These are phyloP conservation scores for Lumnitzera littorea DNA, from an alignment of 345 rosid species.

Conservation along the genomic window DNA sequence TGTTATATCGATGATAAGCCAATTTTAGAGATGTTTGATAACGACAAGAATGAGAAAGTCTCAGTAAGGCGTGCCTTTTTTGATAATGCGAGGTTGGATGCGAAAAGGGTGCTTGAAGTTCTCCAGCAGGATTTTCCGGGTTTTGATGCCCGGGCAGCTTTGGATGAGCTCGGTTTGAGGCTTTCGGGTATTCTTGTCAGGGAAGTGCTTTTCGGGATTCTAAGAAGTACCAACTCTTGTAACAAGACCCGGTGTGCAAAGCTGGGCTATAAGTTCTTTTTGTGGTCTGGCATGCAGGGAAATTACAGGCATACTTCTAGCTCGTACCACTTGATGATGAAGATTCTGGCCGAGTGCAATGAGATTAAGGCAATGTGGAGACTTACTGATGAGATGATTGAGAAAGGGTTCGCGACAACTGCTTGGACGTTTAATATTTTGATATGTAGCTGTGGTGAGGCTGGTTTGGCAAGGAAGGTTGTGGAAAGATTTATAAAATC, in stretches of 20 bases:
- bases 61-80: slow-evolving; percentile 25
- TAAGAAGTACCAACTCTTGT: slow-evolving; percentile 34
- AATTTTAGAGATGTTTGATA: slow-evolving; percentile 13
- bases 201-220: slow-evolving; percentile 64
- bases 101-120: slow-evolving; percentile 45
- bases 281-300: slow-evolving; percentile 60
- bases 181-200: slow-evolving; percentile 75
- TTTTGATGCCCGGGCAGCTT: slow-evolving; percentile 34
- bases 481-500: slow-evolving; percentile 80
- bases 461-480: slow-evolving; percentile 56
- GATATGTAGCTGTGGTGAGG: slow-evolving; percentile 77
- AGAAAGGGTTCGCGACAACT: slow-evolving; percentile 61
- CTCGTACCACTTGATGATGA: slow-evolving; percentile 70
- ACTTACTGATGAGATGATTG: slow-evolving; percentile 75
- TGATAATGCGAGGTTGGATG: slow-evolving; percentile 33
- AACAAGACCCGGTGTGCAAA: slow-evolving; percentile 55
- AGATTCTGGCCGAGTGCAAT: slow-evolving; percentile 66
- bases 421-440: slow-evolving; percentile 78
- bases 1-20: slow-evolving; percentile 19
- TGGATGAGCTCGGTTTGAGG: slow-evolving; percentile 48
- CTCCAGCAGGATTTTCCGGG: slow-evolving; percentile 60
- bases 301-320: slow-evolving; percentile 55
- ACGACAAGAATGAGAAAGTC: slow-evolving; percentile 7
- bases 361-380: slow-evolving; percentile 94
- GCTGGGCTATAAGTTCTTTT: slow-evolving; percentile 64